phyloP scores from a whole-genome alignment of 1,139 yeast genomes.

The Scheffersomyces parashehatae region DNA sequence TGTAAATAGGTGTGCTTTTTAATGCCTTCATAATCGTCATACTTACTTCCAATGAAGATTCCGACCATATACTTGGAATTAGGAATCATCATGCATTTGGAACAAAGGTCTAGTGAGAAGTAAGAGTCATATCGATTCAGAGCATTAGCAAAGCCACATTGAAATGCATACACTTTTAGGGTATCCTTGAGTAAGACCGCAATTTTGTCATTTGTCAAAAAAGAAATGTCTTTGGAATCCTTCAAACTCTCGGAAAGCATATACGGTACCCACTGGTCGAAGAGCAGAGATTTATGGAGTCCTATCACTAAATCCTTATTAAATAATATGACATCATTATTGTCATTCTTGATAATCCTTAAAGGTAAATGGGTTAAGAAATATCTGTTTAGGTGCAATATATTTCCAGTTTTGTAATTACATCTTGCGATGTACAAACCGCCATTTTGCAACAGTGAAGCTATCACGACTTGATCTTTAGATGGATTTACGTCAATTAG shows the following conservation, averaged over 20 bases:
- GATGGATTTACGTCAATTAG: too few species aligned
- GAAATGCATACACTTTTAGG: constrained; percentile 10
- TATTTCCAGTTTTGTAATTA: background rate
- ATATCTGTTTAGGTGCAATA: background rate
- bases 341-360: constrained; percentile 9
- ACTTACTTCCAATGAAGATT: constrained; percentile 17
- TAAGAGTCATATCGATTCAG: constrained; percentile 14
- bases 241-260: constrained; percentile 2
- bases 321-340: constrained; percentile 10
- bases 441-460: too few species aligned
- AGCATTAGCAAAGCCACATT: constrained; percentile 2
- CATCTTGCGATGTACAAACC: too few species aligned
- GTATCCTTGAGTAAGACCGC: constrained; percentile 7
- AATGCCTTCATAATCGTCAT: constrained; percentile 14
- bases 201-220: constrained; percentile 6
- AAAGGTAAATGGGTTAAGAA: constrained; percentile 9
- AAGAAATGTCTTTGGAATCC: constrained; percentile 11
- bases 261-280: constrained; percentile 6
- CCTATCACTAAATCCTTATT: constrained; percentile 11
- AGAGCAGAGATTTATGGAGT: constrained; percentile 3
- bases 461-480: too few species aligned
- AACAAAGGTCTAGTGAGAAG: background rate
- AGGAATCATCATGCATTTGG: constrained; percentile 15
- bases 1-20: constrained; percentile 17
- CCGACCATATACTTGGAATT: constrained; percentile 13